Percentiles rank a stretch among this genome's conserved stretches.
Evolutionary conservation across 306 rosid species (phyloP).

Genomic region (Mimosa bimucronata): DNA sequence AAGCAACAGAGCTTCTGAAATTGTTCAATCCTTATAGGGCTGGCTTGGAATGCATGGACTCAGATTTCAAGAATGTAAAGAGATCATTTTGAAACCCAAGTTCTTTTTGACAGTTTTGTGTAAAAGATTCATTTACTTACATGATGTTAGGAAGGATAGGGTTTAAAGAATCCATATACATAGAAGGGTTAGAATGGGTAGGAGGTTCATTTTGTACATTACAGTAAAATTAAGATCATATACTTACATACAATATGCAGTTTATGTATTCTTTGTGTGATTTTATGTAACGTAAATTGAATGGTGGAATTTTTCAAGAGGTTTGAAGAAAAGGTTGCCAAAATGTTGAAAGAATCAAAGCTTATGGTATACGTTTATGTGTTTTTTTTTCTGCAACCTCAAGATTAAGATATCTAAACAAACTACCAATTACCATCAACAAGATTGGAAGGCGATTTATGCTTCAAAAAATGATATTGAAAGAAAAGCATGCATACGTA

Average conservation of each 20-base stretch:
- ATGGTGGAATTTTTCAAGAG: not conserved
- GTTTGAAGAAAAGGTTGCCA: no score
- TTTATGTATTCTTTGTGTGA: not conserved
- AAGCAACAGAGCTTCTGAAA: slow-evolving; percentile 53
- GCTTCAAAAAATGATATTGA: no score
- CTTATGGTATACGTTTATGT: not conserved
- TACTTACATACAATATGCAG: not conserved
- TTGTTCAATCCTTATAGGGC: slow-evolving; percentile 55
- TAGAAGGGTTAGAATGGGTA: not conserved
- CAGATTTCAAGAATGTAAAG: slow-evolving; percentile 56
- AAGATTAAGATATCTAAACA: no score
- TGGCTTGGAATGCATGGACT: slow-evolving; percentile 58
- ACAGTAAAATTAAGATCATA: not conserved
- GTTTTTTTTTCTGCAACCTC: not conserved
- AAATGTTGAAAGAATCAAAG: not conserved
- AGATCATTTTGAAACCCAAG: slow-evolving; percentile 44
- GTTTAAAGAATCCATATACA: not conserved
- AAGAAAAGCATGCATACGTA: not conserved
- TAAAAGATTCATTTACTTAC: not conserved
- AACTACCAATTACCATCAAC: no score
- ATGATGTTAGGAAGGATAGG: not conserved
- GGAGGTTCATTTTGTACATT: not conserved
- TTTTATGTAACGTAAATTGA: not conserved
- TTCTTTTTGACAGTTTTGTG: not conserved
- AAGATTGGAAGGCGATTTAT: no score